These are phyloP conservation scores for Hygrophoropsis aurantiaca DNA, from an alignment of 768 basidiomycete species.

Conservation along the genomic window DNA sequence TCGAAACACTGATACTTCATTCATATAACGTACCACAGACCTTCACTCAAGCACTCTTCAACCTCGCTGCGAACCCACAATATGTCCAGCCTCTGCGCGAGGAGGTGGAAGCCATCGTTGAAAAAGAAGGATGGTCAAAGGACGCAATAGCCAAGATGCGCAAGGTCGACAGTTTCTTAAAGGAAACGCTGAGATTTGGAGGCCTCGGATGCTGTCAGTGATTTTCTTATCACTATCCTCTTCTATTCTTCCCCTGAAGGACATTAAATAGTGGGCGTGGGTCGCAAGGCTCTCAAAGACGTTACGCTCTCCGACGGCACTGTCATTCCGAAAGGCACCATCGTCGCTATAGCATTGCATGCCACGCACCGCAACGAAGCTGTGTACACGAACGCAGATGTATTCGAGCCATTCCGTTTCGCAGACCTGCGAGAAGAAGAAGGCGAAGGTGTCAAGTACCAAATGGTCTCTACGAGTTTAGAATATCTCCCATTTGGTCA, in stretches of 20 bases:
- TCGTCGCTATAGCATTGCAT: constrained; percentile 19
- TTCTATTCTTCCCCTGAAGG: background rate
- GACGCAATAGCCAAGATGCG: constrained; percentile 26
- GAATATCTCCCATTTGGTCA: constrained; percentile 39
- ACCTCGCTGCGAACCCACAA: constrained; percentile 36
- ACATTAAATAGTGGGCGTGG: constrained; percentile 21
- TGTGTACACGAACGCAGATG: constrained; percentile 31
- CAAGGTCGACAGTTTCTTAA: constrained; percentile 43
- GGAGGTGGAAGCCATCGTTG: constrained; percentile 33
- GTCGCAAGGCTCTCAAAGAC: constrained; percentile 31
- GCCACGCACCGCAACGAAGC: constrained; percentile 18
- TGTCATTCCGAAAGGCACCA: constrained; percentile 32
- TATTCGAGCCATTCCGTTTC: constrained; percentile 53
- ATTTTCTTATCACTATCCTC: background rate
- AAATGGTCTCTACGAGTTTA: constrained; percentile 33
- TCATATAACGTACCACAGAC: constrained; percentile 15
- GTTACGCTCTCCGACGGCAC: constrained; percentile 40
- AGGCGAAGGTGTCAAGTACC: constrained; percentile 32
- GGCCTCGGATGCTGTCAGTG: constrained; percentile 26
- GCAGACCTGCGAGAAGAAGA: constrained; percentile 31
- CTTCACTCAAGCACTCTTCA: constrained; percentile 33
- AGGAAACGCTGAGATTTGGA: constrained; percentile 32
- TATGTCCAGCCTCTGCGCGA: constrained; percentile 35
- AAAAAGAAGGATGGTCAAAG: constrained; percentile 30
- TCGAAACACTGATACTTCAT: background rate